Evolutionary conservation across 768 basidiomycete genomes (phyloP), one percentile per base, ranked within the genome.

Genomic region (Hygrocybe coccinea): DNA sequence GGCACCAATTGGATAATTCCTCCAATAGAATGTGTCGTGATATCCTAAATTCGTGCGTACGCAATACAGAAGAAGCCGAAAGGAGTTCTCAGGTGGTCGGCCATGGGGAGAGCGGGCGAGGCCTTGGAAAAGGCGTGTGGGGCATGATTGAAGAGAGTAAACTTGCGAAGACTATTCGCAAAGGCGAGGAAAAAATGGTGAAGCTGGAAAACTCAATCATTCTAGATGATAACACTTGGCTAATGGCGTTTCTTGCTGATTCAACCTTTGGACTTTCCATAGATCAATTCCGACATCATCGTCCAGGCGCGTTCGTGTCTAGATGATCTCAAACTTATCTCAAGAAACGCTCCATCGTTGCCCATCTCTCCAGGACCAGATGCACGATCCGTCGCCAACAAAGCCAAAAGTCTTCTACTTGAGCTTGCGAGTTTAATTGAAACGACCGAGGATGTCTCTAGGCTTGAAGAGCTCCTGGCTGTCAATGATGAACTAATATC

Each of bases 61-160:
- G 95, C 55, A 98, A 99, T 61, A 98, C 95, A 0, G 95, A 97
- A 67, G 85, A 87, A 54, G 95, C 88, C 0, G 87, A 87, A 62
- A 65, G 74, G 44, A 62, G 56, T 33, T 62, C 70, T 38, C 75
- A 69, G 55, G 63, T 62, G 17, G 63, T 64, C 2, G 65, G 63
- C 45, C 45, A 57, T 14, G 60, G 58, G 21, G 61, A 60, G 7
- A 79, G 77, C 56, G 81, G 82, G 4, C 77, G 81, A n/a, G 83
- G 82, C 3, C 61, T 70, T 5, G 78, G 79, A 1, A 90, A 83
- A 62, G 87, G 87, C 1, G 79, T 92, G 11, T 92, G 90, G 90
- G 82, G 81, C 0, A 80, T 91, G 82, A 88, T 91, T 52, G 88
- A 92, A 68, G 87, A 89, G 58, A 91, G 89, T 67, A 85, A 89